Base-by-base conservation (phyloP, 345 rosid genomes). In the Camelina laxa region DNA sequence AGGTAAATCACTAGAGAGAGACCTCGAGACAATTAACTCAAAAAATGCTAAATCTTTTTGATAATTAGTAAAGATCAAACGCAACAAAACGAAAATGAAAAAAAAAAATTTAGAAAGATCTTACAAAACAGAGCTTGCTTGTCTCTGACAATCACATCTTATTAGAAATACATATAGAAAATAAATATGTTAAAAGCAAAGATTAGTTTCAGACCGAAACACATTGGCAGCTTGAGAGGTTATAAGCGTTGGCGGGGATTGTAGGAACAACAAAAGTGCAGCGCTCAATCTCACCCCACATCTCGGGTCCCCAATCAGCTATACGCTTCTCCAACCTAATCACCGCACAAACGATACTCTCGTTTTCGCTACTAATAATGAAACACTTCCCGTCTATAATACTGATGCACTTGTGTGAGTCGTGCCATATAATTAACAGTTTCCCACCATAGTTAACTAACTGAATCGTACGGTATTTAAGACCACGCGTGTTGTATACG, bases 361-460 rank as follows among this genome's bases (percentile, higher is more conserved):
- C 24, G 2, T 22, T 2, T 24, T 24, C 4, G 27, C 27, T 24
- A 4, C 4, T 1, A 24, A 24, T 2, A 24, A 1, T 4, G 4
- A 1, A 24, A 24, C 27, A 1, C 27, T 24, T 24, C 24, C 24
- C 24, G 4, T 24, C 27, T 24, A 2, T 24, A 24, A 3, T 24
- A 4, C 0, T 24, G 27, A 9, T 60, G 13, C 4, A 5, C 0
- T 50, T 35, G 3, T 33, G 2, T 2, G 27, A 24, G 4, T 62
- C 8, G 51, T 62, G 7, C 67, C 67, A 62, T 24, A 62, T 4
- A 63, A 24, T 42, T 2, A 63, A 13, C 8, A 63, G 13, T 24
- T 63, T 24, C 39, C 67, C 67, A 42, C 38, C 67, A 63, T 42
- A 2, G 38, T 63, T 44, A 24, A 45, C 38, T 24, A 42, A 63